phyloP scores from a whole-genome alignment of 257 asterid species.

The Jacaranda mimosifolia region DNA sequence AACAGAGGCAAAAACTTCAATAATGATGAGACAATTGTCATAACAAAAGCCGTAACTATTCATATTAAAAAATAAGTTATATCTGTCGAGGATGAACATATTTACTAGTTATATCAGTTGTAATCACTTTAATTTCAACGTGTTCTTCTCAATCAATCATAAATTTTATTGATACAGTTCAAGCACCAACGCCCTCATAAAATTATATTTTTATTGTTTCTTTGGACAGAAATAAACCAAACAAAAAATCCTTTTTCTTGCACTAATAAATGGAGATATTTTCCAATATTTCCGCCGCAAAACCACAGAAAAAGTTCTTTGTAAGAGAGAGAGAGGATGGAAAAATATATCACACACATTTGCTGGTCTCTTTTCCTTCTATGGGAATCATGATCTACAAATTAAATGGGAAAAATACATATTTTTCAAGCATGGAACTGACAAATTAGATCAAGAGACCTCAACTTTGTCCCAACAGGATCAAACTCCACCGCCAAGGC shows the following conservation, averaged over 20 bases:
- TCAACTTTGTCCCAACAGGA: slow-evolving; percentile 56
- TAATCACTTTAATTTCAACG: too few species aligned
- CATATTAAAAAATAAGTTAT: too few species aligned
- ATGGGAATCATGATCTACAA: background rate
- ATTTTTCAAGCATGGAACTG: slow-evolving; percentile 73
- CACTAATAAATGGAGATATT: background rate
- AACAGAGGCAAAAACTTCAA: too few species aligned
- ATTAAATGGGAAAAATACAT: background rate
- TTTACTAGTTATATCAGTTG: too few species aligned
- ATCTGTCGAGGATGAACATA: too few species aligned
- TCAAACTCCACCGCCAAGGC: slow-evolving; percentile 51
- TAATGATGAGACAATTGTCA: too few species aligned
- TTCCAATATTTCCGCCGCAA: background rate
- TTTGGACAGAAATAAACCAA: too few species aligned
- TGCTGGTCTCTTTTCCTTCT: background rate
- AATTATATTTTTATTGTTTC: too few species aligned
- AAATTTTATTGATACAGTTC: too few species aligned
- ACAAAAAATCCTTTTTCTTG: background rate
- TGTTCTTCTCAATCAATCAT: too few species aligned
- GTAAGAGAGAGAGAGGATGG: background rate
- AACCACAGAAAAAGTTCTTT: background rate
- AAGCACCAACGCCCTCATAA: too few species aligned
- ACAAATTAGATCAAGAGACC: slow-evolving; percentile 72
- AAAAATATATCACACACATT: background rate
- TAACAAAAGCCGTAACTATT: too few species aligned